Conservation (phyloP, 257 asterid species). For the Linaria vulgaris region DNA sequence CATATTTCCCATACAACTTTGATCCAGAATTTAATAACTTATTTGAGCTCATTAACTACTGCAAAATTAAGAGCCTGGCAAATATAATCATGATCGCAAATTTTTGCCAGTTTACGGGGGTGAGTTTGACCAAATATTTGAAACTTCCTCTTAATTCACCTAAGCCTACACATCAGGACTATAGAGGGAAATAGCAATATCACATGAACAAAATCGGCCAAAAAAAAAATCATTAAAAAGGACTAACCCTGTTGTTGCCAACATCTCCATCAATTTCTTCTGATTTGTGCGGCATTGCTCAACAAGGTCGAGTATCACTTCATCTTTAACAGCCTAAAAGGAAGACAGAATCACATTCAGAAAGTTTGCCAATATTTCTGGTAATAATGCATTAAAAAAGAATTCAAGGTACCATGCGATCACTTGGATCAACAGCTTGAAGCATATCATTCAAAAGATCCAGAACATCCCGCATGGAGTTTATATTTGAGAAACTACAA, state of each 20-base stretch:
- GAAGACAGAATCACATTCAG: conserved; percentile 11
- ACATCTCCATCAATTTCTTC: conserved; percentile 73
- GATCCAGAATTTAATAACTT: no score
- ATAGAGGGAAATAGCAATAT: not conserved
- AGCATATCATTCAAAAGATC: conserved; percentile 83
- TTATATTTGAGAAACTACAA: conserved; percentile 55
- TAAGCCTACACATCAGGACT: no score
- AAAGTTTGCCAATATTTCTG: conserved; percentile 3
- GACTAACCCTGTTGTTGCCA: conserved; percentile 59
- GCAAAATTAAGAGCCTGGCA: no score
- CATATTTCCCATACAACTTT: no score
- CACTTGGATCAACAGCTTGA: conserved; percentile 66
- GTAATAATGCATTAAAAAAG: not conserved
- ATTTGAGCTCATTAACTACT: no score
- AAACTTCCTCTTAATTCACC: no score
- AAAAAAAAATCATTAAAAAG: not conserved
- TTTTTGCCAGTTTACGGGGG: no score
- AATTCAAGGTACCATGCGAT: conserved; percentile 47
- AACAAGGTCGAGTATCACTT: conserved; percentile 77
- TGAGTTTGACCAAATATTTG: no score
- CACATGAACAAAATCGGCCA: not conserved
- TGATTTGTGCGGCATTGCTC: conserved; percentile 78
- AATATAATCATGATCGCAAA: no score
- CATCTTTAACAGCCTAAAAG: conserved; percentile 65
- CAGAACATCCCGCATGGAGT: conserved; percentile 61